Percentiles rank a stretch among this genome's conserved stretches.
Conservation (phyloP, 768 basidiomycete species). For the Arthromyces matolae region DNA sequence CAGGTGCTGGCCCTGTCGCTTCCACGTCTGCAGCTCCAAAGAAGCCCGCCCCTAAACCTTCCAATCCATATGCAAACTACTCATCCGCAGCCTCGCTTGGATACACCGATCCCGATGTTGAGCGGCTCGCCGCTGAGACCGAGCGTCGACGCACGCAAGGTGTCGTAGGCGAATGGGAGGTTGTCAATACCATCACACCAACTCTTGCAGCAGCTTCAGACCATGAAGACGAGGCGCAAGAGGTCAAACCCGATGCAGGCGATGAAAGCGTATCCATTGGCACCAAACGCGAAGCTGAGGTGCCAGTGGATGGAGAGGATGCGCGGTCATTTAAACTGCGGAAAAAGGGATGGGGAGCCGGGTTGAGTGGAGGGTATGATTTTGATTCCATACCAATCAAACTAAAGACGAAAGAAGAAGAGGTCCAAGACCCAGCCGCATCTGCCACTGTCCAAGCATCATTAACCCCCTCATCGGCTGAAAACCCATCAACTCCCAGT, state of each 20-base stretch:
- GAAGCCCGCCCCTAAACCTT: constrained; percentile 47
- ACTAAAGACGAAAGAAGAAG: constrained; percentile 53
- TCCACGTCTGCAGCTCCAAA: constrained; percentile 31
- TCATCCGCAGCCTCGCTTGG: constrained; percentile 85
- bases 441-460: background rate
- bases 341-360: constrained; percentile 55
- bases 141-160: constrained; percentile 63
- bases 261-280: constrained; percentile 15
- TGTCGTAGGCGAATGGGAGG: constrained; percentile 74
- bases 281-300: constrained; percentile 37
- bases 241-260: constrained; percentile 12
- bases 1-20: constrained; percentile 27
- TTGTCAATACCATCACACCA: constrained; percentile 39
- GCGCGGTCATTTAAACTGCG: constrained; percentile 63
- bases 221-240: constrained; percentile 10
- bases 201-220: constrained; percentile 19
- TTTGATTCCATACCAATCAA: constrained; percentile 67
- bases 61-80: constrained; percentile 79
- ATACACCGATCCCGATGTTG: constrained; percentile 71
- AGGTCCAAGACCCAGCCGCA: constrained; percentile 5
- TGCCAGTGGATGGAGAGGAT: constrained; percentile 46
- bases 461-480: constrained; percentile 5
- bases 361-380: constrained; percentile 80
- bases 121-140: constrained; percentile 55
- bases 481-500: constrained; percentile 9